Evolutionary conservation across 78 protist genomes (phyloP), one percentile per base, ranked within the genome.

Genomic region (Blattamonas nauphoetae): DNA sequence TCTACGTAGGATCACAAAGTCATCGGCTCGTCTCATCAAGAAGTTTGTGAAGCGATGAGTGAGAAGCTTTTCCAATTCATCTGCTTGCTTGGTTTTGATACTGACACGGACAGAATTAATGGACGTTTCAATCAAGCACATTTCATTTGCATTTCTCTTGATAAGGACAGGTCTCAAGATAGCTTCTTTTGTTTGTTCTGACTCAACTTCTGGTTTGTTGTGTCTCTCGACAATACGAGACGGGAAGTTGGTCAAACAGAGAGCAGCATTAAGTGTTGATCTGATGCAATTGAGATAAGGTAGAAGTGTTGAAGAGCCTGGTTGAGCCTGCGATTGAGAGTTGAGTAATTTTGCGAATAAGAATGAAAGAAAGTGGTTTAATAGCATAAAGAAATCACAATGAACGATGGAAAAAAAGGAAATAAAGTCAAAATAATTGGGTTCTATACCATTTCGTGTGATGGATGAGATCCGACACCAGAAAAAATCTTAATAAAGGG

Each of bases 121-220:
- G 1, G 98, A 94, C 0, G 96, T 81, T 88, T 97, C 99, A 41
- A 98, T 97, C 44, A 95, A 83, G 41, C 92, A 94, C 41, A 64
- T 35, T 90, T 97, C 99, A 33, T 91, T 6, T 44, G 94, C 95
- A 11, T 88, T 92, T 2, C 98, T 91, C 35, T 93, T 71, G 78
- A 98, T 94, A 0, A 91, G 85, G 21, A 98, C 55, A 4, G 99
- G 97, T 38, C 89, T 89, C 77, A 96, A 78, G 45, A 97, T 42
- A 29, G 96, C 87, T 90, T 97, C 99, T 45, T 41, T 6, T 78
- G 78, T 78, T 21, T 21, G 90, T 94, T 85, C 45, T 32, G 94
- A 89, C 86, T 98, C 99, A 5, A 98, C 95, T 85, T 97, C 99
- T 1, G 99, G 99, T 81, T 95, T 95, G 95, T 97, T 98, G 93